phyloP scores from a whole-genome alignment of 805 yeast species.

The Metahyphopichia silvanorum region DNA sequence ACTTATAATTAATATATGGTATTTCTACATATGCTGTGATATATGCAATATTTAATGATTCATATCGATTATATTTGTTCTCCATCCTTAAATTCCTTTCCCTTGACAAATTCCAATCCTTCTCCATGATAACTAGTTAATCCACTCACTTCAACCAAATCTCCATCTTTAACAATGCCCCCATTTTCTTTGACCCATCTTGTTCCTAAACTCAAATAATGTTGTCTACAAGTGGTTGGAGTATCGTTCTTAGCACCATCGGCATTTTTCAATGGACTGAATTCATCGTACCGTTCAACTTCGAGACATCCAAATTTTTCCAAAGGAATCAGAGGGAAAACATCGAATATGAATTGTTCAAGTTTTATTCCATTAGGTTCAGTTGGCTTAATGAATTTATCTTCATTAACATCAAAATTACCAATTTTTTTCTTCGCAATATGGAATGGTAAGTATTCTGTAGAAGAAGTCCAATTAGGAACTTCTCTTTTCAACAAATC shows the following conservation, averaged over 20 bases:
- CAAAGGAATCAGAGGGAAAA: constrained; percentile 75
- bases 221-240: constrained; percentile 73
- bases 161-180: constrained; percentile 49
- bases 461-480: constrained; percentile 67
- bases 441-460: constrained; percentile 81
- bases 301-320: constrained; percentile 84
- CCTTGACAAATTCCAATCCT: constrained; percentile 56
- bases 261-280: constrained; percentile 92
- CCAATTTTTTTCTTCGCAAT: constrained; percentile 90
- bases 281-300: constrained; percentile 81
- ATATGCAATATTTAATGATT: too few species aligned
- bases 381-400: constrained; percentile 54
- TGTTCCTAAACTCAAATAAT: constrained; percentile 64
- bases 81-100: constrained; percentile 35
- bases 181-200: constrained; percentile 73
- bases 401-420: constrained; percentile 44
- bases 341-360: constrained; percentile 96
- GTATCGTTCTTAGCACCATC: constrained; percentile 79
- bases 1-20: too few species aligned
- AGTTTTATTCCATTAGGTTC: constrained; percentile 88
- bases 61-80: constrained; percentile 15
- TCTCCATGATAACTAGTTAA: constrained; percentile 74
- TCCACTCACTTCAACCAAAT: constrained; percentile 74
- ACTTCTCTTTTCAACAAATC: constrained; percentile 59
- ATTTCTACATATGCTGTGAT: too few species aligned